Conservation (phyloP, 176 grass and related monocot species). For the Triticum dicoccoides region DNA sequence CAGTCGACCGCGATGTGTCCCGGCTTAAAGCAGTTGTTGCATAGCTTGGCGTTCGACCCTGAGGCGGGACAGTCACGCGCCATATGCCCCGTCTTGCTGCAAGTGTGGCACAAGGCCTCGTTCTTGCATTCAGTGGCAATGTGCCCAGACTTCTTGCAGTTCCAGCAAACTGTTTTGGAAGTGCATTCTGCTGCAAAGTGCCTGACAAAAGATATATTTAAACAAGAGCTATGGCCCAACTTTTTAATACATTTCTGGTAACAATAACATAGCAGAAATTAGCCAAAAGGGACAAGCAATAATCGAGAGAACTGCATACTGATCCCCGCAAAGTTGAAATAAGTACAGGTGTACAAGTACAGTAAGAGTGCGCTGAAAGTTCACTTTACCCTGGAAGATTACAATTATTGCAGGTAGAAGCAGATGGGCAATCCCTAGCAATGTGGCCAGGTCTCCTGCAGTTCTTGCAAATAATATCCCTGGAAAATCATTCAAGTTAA, state of each 20-base stretch:
- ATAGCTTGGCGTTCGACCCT: slow-evolving; percentile 50
- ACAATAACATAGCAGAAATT: slow-evolving; percentile 20
- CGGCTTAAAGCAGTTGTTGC: slow-evolving; percentile 86
- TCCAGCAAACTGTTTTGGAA: slow-evolving; percentile 76
- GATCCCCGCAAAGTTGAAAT: background rate
- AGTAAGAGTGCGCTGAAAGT: slow-evolving; percentile 1
- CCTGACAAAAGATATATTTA: slow-evolving; percentile 28
- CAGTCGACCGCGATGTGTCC: slow-evolving; percentile 82
- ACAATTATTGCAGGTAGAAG: slow-evolving; percentile 81
- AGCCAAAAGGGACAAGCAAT: slow-evolving; percentile 1
- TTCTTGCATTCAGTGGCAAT: slow-evolving; percentile 84
- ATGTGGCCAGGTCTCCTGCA: slow-evolving; percentile 86
- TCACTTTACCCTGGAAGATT: slow-evolving; percentile 72
- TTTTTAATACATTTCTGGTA: background rate
- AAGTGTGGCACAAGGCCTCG: slow-evolving; percentile 72
- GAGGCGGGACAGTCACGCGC: slow-evolving; percentile 69
- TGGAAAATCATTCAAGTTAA: slow-evolving; percentile 38
- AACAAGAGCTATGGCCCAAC: background rate
- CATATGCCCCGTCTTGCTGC: slow-evolving; percentile 81
- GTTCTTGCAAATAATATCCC: slow-evolving; percentile 79
- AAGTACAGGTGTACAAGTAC: background rate
- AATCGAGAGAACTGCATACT: background rate
- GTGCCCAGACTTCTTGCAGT: slow-evolving; percentile 84
- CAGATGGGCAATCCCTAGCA: slow-evolving; percentile 77
- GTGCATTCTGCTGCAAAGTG: slow-evolving; percentile 85